Conservation (phyloP, 495 filamentous ascomycete species). For the Zalerion maritima region DNA sequence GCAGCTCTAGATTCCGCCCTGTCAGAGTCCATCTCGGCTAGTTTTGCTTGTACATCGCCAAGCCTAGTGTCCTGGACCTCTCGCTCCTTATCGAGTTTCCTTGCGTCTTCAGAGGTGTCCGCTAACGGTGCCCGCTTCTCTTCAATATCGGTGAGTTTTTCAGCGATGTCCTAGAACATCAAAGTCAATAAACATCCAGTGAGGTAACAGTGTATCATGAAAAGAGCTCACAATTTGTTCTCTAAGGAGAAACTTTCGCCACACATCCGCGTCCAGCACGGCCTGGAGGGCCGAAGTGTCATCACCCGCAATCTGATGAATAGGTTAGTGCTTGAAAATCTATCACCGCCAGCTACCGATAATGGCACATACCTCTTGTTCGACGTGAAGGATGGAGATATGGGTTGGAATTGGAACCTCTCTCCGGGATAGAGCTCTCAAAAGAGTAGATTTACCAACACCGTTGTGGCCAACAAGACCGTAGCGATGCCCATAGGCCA, state of each 20-base stretch:
- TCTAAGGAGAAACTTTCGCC: conserved; percentile 85
- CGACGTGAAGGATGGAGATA: conserved; percentile 97
- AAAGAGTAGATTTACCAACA: conserved; percentile 95
- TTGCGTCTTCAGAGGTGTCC: conserved; percentile 75
- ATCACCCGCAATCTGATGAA: conserved; percentile 69
- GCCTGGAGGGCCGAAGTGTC: conserved; percentile 93
- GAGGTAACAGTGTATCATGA: background rate
- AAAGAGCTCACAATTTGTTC: conserved; percentile 61
- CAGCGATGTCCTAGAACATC: conserved; percentile 56
- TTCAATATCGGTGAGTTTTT: conserved; percentile 66
- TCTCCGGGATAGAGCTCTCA: conserved; percentile 82
- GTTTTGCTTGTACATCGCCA: conserved; percentile 79
- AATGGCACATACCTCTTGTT: conserved; percentile 66
- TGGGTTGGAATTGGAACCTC: conserved; percentile 90
- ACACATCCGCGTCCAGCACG: conserved; percentile 94
- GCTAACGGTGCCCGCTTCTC: conserved; percentile 64
- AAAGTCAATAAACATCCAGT: conserved; percentile 9
- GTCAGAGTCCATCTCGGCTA: conserved; percentile 98
- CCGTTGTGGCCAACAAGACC: conserved; percentile 98
- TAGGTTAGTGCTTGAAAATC: conserved; percentile 9
- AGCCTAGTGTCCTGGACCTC: conserved; percentile 82
- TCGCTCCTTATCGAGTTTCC: conserved; percentile 66
- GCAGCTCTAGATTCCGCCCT: conserved; percentile 92
- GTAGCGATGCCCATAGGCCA: conserved; percentile 88
- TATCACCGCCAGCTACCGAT: background rate